A percentile compares a stretch with the other conserved stretches of the same genome.
These are phyloP conservation scores for Diaporthe capsici DNA, from an alignment of 2,329 filamentous ascomycete genomes.

Conservation along the genomic window DNA sequence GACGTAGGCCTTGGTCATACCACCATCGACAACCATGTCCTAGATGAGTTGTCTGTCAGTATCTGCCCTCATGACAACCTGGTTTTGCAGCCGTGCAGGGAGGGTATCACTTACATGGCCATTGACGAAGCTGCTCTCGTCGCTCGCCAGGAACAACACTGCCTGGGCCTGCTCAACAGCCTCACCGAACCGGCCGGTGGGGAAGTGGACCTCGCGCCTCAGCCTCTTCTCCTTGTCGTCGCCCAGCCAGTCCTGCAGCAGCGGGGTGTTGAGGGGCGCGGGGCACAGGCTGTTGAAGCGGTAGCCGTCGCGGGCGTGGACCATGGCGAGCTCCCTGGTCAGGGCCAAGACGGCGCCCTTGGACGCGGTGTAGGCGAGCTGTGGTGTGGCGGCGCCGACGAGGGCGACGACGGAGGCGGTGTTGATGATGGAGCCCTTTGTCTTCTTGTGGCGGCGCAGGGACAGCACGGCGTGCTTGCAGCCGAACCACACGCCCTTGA, in stretches of 20 bases:
- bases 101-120: conserved; percentile 56
- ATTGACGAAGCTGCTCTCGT: conserved; percentile 92
- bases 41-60: conserved; percentile 47
- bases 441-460: conserved; percentile 85
- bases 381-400: conserved; percentile 88
- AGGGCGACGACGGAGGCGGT: conserved; percentile 91
- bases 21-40: conserved; percentile 96
- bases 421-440: conserved; percentile 87
- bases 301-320: conserved; percentile 89
- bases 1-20: conserved; percentile 93
- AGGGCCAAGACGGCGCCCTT: conserved; percentile 93
- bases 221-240: conserved; percentile 86
- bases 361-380: conserved; percentile 92
- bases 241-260: conserved; percentile 94
- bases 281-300: conserved; percentile 94
- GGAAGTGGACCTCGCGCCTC: conserved; percentile 91
- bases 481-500: conserved; percentile 98
- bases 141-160: conserved; percentile 87
- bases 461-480: conserved; percentile 91
- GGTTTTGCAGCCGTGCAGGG: neutral
- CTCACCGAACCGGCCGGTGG: conserved; percentile 89
- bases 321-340: conserved; percentile 91
- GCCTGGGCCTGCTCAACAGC: conserved; percentile 94
- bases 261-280: conserved; percentile 90
- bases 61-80: neutral